These are phyloP conservation scores for Phytopythium mirpurense DNA, from an alignment of 352 stramenopile genomes.

Conservation along the genomic window DNA sequence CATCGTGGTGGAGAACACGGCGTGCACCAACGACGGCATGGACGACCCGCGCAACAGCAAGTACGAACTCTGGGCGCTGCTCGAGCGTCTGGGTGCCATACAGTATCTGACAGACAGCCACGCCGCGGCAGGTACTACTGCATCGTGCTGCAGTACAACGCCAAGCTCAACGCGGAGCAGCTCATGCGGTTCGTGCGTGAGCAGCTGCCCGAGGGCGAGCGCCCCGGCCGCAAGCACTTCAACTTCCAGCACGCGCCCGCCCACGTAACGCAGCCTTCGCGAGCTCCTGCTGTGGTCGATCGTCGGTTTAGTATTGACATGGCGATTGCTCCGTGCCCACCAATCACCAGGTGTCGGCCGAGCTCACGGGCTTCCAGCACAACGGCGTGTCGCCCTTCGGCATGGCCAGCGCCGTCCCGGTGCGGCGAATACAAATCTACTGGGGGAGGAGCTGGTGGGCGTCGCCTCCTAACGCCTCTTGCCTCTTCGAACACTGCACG, in stretches of 20 bases:
- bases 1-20: slow-evolving; percentile 87
- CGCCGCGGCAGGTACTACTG: slow-evolving; percentile 85
- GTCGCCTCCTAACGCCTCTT: not conserved
- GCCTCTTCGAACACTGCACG: too few species aligned
- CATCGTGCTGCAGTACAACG: slow-evolving; percentile 84
- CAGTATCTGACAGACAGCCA: too few species aligned
- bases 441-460: too few species aligned
- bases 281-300: not conserved
- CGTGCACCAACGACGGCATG: slow-evolving; percentile 47
- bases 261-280: slow-evolving; percentile 20
- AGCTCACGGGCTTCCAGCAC: slow-evolving; percentile 81
- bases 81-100: too few species aligned
- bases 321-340: too few species aligned
- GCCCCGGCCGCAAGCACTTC: slow-evolving; percentile 72
- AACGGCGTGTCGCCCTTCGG: slow-evolving; percentile 83
- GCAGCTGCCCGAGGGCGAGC: slow-evolving; percentile 41
- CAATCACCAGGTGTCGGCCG: slow-evolving; percentile 55
- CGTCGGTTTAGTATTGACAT: not conserved
- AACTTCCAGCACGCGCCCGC: slow-evolving; percentile 84
- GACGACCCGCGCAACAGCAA: slow-evolving; percentile 62
- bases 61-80: too few species aligned
- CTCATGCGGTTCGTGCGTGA: slow-evolving; percentile 76
- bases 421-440: slow-evolving; percentile 11
- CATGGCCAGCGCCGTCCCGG: slow-evolving; percentile 65
- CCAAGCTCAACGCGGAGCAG: slow-evolving; percentile 76